Conservation (phyloP, 768 basidiomycete genomes). For the Lactifluus pinguis region DNA sequence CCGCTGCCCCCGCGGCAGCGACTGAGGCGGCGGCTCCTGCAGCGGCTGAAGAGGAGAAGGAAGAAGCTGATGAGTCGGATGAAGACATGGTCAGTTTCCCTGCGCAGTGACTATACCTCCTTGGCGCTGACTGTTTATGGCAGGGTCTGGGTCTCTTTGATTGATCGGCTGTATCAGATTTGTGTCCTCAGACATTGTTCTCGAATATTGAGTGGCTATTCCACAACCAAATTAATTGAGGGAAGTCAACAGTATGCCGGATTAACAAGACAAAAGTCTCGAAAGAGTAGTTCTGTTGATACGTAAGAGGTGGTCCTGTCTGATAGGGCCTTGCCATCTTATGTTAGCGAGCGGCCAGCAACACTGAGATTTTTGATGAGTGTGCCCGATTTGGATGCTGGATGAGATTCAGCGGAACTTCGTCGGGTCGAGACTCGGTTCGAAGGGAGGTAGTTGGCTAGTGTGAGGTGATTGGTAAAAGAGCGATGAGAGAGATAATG, state of each 20-base stretch:
- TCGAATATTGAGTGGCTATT: not conserved
- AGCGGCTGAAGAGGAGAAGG: slow-evolving; percentile 51
- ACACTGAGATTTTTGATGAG: not conserved
- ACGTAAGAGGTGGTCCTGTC: not conserved
- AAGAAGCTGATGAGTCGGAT: slow-evolving; percentile 77
- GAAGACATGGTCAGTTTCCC: slow-evolving; percentile 70
- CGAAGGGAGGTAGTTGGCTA: not conserved
- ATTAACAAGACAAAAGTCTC: not conserved
- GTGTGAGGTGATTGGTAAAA: not conserved
- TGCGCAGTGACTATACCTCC: not conserved
- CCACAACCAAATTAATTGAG: not conserved
- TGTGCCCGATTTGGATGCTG: slow-evolving; percentile 10
- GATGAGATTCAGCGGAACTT: not conserved
- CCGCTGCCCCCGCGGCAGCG: slow-evolving; percentile 52
- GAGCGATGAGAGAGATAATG: not conserved
- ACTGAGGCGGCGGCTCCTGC: slow-evolving; percentile 45
- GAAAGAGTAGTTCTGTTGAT: not conserved
- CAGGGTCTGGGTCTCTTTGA: slow-evolving; percentile 95
- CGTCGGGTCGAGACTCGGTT: not conserved
- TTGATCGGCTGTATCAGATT: slow-evolving; percentile 30
- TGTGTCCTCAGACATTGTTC: not conserved
- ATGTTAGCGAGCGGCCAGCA: not conserved
- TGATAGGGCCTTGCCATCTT: not conserved
- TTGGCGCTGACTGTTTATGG: slow-evolving; percentile 12
- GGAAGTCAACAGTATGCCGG: not conserved